Evolutionary conservation across 2,329 filamentous ascomycete species (phyloP).

Genomic region (Colletotrichum chlorophyti): DNA sequence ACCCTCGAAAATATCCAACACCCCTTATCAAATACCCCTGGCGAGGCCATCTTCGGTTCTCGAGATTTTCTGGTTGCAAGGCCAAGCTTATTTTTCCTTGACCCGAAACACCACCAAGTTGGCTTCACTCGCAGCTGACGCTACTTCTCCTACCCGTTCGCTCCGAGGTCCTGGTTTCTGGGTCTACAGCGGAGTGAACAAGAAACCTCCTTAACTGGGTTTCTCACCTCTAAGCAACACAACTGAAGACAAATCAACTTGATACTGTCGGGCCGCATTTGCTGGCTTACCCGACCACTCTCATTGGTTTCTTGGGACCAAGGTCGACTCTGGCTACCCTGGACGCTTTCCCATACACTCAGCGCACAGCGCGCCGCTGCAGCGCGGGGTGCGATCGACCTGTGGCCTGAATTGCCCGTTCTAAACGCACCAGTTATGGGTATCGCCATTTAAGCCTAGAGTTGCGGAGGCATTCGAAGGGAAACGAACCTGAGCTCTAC

Average conservation of each 20-base stretch:
- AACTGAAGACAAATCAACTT: neutral
- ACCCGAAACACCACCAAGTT: constrained; percentile 78
- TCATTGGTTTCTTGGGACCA: neutral
- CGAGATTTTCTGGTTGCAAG: constrained; percentile 22
- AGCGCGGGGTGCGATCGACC: constrained; percentile 23
- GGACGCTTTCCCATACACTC: constrained; percentile 10
- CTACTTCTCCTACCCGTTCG: constrained; percentile 81
- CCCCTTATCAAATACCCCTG: neutral
- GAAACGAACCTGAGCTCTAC: constrained; percentile 4
- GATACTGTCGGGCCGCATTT: neutral
- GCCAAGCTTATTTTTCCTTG: constrained; percentile 28
- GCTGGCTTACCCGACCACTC: constrained; percentile 4
- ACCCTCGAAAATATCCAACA: neutral
- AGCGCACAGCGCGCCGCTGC: constrained; percentile 27
- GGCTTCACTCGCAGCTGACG: constrained; percentile 80
- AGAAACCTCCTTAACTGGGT: constrained; percentile 94
- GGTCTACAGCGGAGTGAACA: constrained; percentile 96
- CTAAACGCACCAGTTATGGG: constrained; percentile 23
- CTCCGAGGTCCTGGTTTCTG: constrained; percentile 90
- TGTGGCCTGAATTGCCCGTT: constrained; percentile 3
- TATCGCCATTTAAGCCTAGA: constrained; percentile 20
- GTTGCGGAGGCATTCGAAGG: constrained; percentile 27
- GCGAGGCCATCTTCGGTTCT: neutral
- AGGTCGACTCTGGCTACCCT: neutral
- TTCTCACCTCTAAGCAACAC: neutral